Conservation (phyloP, 2,329 filamentous ascomycete genomes). For the Paecilomyces sp. region DNA sequence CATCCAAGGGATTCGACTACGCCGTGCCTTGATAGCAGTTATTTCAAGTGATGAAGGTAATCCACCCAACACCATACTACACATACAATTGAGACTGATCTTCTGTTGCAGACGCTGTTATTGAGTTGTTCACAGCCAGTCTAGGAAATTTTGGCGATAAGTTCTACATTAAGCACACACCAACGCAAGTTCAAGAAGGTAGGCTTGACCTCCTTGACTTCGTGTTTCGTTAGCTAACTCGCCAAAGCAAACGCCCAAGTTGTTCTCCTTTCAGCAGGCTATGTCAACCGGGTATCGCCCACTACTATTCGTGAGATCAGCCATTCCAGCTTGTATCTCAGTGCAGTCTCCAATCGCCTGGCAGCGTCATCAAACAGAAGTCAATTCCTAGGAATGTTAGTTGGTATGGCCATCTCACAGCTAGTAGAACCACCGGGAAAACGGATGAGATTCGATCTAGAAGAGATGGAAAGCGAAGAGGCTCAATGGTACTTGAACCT, state of each 20-base stretch:
- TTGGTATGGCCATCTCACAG: conserved; percentile 65
- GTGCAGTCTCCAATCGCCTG: conserved; percentile 76
- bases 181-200: conserved; percentile 86
- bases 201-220: conserved; percentile 11
- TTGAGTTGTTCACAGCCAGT: conserved; percentile 55
- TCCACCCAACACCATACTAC: conserved; percentile 10
- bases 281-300: conserved; percentile 60
- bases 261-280: conserved; percentile 69
- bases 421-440: conserved; percentile 62
- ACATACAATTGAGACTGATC: conserved; percentile 1
- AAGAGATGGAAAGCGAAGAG: conserved; percentile 68
- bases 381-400: conserved; percentile 79
- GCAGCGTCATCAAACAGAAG: conserved; percentile 66
- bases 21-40: conserved; percentile 58
- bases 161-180: conserved; percentile 77
- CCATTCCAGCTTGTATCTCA: conserved; percentile 66
- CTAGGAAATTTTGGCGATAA: conserved; percentile 74
- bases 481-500: conserved; percentile 68
- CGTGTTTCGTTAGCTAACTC: conserved; percentile 14
- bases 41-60: conserved; percentile 47
- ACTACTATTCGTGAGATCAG: conserved; percentile 62
- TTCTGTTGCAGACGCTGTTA: conserved; percentile 27
- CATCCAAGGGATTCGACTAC: conserved; percentile 57
- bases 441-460: conserved; percentile 74
- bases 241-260: conserved; percentile 68